Conservation (phyloP, 371 early-diverging fungal species). For the Syncephalastrum racemosum region DNA sequence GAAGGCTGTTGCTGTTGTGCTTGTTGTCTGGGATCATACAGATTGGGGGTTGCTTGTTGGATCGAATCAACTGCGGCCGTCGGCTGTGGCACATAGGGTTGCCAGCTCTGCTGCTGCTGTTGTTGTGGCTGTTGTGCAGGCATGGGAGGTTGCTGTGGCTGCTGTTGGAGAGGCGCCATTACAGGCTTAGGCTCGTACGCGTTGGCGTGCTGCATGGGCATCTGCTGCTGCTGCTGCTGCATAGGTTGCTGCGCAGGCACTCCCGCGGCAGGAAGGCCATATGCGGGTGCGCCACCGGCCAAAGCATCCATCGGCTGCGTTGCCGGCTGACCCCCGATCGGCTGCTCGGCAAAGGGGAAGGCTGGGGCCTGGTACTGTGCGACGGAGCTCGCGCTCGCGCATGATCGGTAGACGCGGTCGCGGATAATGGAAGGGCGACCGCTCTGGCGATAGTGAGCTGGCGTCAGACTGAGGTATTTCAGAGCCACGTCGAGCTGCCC, state of each 20-base stretch:
- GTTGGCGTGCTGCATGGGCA: neutral
- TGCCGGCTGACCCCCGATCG: conserved; percentile 22
- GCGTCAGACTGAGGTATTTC: conserved; percentile 74
- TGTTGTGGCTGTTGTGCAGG: no score
- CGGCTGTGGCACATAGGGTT: neutral
- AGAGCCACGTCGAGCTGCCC: conserved; percentile 76
- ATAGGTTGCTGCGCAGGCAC: neutral
- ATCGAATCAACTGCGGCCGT: no score
- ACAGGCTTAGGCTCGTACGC: neutral
- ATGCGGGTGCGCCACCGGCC: conserved; percentile 1
- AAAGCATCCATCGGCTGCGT: no score
- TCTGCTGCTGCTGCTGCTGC: conserved; percentile 7
- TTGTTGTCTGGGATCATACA: no score
- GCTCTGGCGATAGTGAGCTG: conserved; percentile 55
- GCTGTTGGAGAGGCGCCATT: no score
- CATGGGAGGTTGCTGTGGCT: no score
- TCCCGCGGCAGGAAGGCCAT: conserved; percentile 4
- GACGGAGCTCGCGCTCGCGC: conserved; percentile 45
- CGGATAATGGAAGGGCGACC: conserved; percentile 63
- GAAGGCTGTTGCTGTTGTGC: no score
- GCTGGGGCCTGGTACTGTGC: conserved; percentile 44
- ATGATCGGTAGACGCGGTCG: conserved; percentile 74
- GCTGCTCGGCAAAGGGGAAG: conserved; percentile 66
- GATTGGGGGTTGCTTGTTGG: no score
- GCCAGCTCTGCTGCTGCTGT: conserved; percentile 6